These are phyloP conservation scores for Chondrostereum purpureum DNA, from an alignment of 1,284 basidiomycete genomes.

Conservation along the genomic window DNA sequence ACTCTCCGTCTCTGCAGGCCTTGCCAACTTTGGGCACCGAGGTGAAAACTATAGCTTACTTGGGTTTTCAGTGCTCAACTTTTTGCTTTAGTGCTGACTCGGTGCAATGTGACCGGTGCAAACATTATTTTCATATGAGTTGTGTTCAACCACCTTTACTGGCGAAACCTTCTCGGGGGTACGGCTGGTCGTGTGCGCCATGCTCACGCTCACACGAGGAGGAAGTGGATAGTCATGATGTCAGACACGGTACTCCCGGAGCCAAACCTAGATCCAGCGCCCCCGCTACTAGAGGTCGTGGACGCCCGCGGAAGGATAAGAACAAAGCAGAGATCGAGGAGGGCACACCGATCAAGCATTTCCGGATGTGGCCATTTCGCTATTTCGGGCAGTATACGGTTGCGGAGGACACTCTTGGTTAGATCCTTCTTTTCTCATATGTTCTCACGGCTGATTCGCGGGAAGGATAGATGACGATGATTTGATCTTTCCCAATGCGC, in stretches of 20 bases:
- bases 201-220: slow-evolving; percentile 87
- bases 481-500: slow-evolving; percentile 87
- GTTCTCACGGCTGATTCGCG: slow-evolving; percentile 12
- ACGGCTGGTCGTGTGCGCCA: slow-evolving; percentile 95
- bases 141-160: slow-evolving; percentile 91
- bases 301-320: slow-evolving; percentile 68
- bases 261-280: slow-evolving; percentile 49
- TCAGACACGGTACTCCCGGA: slow-evolving; percentile 45
- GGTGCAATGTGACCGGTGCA: slow-evolving; percentile 92
- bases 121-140: slow-evolving; percentile 90
- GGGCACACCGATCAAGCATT: slow-evolving; percentile 71
- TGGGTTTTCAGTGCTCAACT: slow-evolving; percentile 5
- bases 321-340: slow-evolving; percentile 67
- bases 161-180: slow-evolving; percentile 94
- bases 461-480: slow-evolving; percentile 75
- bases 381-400: slow-evolving; percentile 93
- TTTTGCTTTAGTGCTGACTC: slow-evolving; percentile 65
- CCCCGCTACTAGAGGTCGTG: slow-evolving; percentile 58
- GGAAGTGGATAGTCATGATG: slow-evolving; percentile 72
- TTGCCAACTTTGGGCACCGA: slow-evolving; percentile 84
- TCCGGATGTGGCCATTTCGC: slow-evolving; percentile 92
- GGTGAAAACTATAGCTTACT: slow-evolving; percentile 56
- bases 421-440: slow-evolving; percentile 17
- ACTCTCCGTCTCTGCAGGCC: slow-evolving; percentile 78
- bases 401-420: slow-evolving; percentile 87